Base-by-base conservation (phyloP, 805 yeast genomes). In the Hanseniaspora thailandica region DNA sequence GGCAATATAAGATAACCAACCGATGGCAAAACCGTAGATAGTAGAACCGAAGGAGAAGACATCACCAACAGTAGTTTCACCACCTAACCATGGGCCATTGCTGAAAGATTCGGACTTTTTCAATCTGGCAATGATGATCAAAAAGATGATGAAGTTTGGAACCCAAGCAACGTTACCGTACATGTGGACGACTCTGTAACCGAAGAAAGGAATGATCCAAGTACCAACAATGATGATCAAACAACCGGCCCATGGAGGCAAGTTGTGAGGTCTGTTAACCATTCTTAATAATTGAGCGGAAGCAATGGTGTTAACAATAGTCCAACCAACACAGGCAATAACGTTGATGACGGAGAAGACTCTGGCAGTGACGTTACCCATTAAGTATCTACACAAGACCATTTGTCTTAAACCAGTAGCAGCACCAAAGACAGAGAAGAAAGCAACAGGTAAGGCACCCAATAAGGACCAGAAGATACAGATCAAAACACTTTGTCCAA, bases 1-100 rank as follows among this genome's bases (percentile, higher is more conserved):
- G 50, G 95, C 78, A 41, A 96, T 93, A 62, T 82, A 86, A n/a
- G 96, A 82, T 55, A 94, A 80, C 96, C 96, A 88, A 59, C 96
- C 96, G 55, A 95, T 79, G 46, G 95, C 94, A 63, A 83, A 88
- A 57, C 96, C 96, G 63, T 77, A 88, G 58, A 84, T 67, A 43
- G 93, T 69, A 65, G 87, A 82, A 64, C 96, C 96, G 60, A 84
- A 87, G 19, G 90, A 79, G 51, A 88, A 72, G 22, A 86, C 90
- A 62, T 67, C 62, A 57, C 86, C 96, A 35, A 93, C 94, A 55
- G 83, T 82, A 22, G 78, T 72, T 22, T 71, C 64, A 56, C 96
- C 96, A 38, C 75, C 63, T 15, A 57, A 39, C 60, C 68, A 66
- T 22, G 66, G 67, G 56, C 82, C 86, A 57, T 76, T 72, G 40